Base-by-base conservation (phyloP, 768 basidiomycete species). In the Mycena albidolilacea region DNA sequence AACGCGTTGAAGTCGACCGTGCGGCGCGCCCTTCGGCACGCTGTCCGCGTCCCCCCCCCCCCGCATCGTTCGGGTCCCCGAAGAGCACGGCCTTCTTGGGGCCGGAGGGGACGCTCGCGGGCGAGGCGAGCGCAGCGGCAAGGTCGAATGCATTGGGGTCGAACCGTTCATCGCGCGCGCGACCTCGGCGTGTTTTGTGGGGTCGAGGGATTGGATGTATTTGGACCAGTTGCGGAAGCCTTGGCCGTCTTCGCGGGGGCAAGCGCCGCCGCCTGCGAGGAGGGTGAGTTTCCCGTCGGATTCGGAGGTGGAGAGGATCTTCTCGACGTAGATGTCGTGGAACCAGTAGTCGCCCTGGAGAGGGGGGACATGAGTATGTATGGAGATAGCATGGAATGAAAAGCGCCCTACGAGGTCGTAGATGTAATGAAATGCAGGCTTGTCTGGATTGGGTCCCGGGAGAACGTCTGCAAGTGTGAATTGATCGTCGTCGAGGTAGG, bases 241-340 rank as follows among this genome's bases (percentile, higher is more conserved):
- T 23, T 67, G 43, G 60, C 71, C 71, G 23, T 72, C 66, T 39
- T 72, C 71, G 52, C 65, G 65, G n/a, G 71, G 71, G 55, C 71
- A 68, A n/a, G 66, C 66, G 44, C 71, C 71, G 66, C 52, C n/a
- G 61, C 71, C 71, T 4, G 66, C 65, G 37, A 72, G 71, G 8
- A 72, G 54, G 12, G 43, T 35, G 35, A 72, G 66, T 58, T 68
- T 67, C 17, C 66, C 71, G 61, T 72, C 54, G 7, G 66, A 67
- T 58, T 67, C 65, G 1, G 65, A 38, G 1, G 54, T 43, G 17
- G 62, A 61, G 6, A 68, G 60, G 38, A 72, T 72, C 12, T 52
- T 15, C 5, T 71, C 70, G 41, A 71, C 54, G 70, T 71, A 71
- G 50, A 71, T 71, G 65, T 71, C 70, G 60, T 71, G 70, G 1